Conservation (phyloP, 805 yeast species). For the Candida peoriensis region DNA sequence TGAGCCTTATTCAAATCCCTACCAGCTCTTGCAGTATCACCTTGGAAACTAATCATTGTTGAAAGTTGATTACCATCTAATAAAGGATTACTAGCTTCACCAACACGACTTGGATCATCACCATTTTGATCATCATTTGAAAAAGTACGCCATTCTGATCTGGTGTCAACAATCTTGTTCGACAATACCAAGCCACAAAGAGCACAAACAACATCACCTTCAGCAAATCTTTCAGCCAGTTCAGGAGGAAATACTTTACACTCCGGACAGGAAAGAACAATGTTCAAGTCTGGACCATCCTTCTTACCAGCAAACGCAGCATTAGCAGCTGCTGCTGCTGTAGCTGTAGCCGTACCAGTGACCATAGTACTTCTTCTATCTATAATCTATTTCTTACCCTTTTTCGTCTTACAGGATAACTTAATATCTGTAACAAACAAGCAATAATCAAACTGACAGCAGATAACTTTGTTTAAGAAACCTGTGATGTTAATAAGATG, state of each 20-base stretch:
- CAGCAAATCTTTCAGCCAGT: conserved; percentile 88
- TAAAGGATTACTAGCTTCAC: conserved; percentile 92
- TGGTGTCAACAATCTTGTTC: conserved; percentile 86
- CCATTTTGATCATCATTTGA: conserved; percentile 97
- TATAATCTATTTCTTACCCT: no score
- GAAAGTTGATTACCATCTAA: conserved; percentile 88
- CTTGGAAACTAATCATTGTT: conserved; percentile 85
- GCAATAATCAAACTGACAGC: no score
- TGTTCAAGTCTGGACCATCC: conserved; percentile 78
- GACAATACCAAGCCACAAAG: conserved; percentile 92
- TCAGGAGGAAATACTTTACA: conserved; percentile 96
- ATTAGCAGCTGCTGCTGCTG: conserved; percentile 2
- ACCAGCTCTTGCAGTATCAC: conserved; percentile 74
- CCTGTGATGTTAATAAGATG: no score
- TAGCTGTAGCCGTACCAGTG: neutral
- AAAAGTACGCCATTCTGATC: conserved; percentile 98
- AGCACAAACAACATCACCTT: conserved; percentile 98
- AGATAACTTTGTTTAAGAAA: no score
- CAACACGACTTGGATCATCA: conserved; percentile 98
- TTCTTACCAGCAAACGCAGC: conserved; percentile 14
- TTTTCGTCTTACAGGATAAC: neutral
- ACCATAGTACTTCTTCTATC: no score
- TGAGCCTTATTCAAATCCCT: conserved; percentile 89
- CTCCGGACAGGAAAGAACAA: conserved; percentile 90
- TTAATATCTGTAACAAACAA: conserved; percentile 1